Evolutionary conservation across 495 filamentous ascomycete species (phyloP).

Genomic region (Penicillium desertorum): DNA sequence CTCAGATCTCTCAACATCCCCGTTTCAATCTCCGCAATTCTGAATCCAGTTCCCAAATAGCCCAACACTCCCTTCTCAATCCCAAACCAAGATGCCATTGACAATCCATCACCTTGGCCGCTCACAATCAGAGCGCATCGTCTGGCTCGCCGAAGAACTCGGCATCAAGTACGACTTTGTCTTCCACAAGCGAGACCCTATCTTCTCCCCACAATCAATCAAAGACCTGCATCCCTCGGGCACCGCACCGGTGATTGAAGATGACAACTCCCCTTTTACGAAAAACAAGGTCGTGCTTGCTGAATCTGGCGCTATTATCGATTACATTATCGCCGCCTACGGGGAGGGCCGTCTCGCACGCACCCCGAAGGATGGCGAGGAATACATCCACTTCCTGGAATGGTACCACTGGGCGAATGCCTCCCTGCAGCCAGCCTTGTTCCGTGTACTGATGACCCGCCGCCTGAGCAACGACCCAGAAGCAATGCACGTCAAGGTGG

Average conservation of each 20-base stretch:
- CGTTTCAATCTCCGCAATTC: not conserved
- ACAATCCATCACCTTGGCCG: slow-evolving; percentile 59
- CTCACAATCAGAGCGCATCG: slow-evolving; percentile 60
- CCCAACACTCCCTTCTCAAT: not conserved
- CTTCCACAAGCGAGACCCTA: slow-evolving; percentile 49
- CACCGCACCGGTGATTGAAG: slow-evolving; percentile 56
- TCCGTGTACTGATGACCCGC: slow-evolving; percentile 24
- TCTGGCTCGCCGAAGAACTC: slow-evolving; percentile 66
- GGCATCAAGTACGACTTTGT: slow-evolving; percentile 51
- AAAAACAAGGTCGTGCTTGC: slow-evolving; percentile 36
- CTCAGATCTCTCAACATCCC: not conserved
- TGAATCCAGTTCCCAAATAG: not conserved
- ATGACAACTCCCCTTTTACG: slow-evolving; percentile 41
- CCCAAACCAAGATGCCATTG: slow-evolving; percentile 20
- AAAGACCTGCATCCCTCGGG: slow-evolving; percentile 52
- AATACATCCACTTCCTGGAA: slow-evolving; percentile 57
- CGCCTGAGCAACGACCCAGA: slow-evolving; percentile 15
- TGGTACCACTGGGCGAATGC: slow-evolving; percentile 62
- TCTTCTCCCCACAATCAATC: slow-evolving; percentile 54
- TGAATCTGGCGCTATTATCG: slow-evolving; percentile 54
- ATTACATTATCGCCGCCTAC: slow-evolving; percentile 57
- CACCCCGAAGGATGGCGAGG: slow-evolving; percentile 36
- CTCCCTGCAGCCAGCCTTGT: slow-evolving; percentile 48
- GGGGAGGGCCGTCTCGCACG: slow-evolving; percentile 47
- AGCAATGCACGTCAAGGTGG: not conserved